Evolutionary conservation across 2,329 filamentous ascomycete genomes (phyloP).

Genomic region (Sporothrix humicola): DNA sequence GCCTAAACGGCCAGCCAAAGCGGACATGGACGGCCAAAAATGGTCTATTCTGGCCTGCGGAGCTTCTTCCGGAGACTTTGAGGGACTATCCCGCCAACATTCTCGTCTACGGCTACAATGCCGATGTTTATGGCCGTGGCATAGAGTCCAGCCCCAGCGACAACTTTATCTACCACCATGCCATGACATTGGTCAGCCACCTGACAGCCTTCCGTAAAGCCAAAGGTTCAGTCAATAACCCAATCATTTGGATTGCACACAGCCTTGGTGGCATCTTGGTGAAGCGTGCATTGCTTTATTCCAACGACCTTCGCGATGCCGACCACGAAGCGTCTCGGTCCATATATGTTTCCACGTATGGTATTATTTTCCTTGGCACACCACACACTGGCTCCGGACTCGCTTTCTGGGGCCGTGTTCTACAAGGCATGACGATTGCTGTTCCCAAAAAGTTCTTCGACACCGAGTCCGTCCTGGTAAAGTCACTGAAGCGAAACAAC

Average conservation of each 20-base stretch:
- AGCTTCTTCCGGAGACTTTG: constrained; percentile 68
- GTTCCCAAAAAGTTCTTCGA: constrained; percentile 71
- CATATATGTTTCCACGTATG: constrained; percentile 76
- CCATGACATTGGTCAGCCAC: constrained; percentile 68
- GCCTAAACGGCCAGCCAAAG: constrained; percentile 69
- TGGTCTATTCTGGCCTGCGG: constrained; percentile 70
- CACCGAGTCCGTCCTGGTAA: constrained; percentile 69
- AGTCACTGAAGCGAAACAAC: constrained; percentile 73
- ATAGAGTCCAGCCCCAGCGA: constrained; percentile 61
- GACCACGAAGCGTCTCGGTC: constrained; percentile 69
- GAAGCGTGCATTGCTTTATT: constrained; percentile 72
- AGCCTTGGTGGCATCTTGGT: constrained; percentile 75
- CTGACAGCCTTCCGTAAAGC: constrained; percentile 67
- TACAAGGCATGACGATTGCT: constrained; percentile 70
- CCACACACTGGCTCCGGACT: constrained; percentile 73
- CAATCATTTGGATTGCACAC: constrained; percentile 78
- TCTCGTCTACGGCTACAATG: constrained; percentile 76
- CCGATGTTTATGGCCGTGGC: constrained; percentile 61
- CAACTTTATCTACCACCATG: constrained; percentile 72
- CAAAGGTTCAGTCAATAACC: constrained; percentile 61
- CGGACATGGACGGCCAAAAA: constrained; percentile 66
- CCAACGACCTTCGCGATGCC: constrained; percentile 63
- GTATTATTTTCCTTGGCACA: constrained; percentile 77
- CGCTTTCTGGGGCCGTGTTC: constrained; percentile 69
- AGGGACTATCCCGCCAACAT: constrained; percentile 65